Percentiles rank a stretch among this genome's conserved stretches.
Evolutionary conservation across 805 yeast genomes (phyloP).

Genomic region (Priceomyces castillae): DNA sequence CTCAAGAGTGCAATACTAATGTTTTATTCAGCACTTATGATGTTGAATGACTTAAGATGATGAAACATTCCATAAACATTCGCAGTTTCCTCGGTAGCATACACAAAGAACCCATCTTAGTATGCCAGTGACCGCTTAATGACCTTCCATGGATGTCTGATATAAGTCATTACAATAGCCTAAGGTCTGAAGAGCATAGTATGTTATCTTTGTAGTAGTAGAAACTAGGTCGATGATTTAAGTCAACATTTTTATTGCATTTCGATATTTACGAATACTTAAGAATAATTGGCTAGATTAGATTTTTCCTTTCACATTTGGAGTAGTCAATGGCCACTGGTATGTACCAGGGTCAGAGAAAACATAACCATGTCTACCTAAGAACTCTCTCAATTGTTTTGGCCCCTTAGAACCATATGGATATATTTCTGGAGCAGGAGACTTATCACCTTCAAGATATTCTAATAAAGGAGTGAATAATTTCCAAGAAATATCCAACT

Average conservation of each 20-base stretch:
- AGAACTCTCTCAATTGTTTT: slow-evolving; percentile 53
- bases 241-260: too few species aligned
- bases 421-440: slow-evolving; percentile 66
- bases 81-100: slow-evolving; percentile 97
- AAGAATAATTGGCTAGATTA: slow-evolving; percentile 8
- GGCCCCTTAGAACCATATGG: slow-evolving; percentile 95
- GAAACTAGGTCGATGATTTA: background rate
- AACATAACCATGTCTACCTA: slow-evolving; percentile 70
- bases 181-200: background rate
- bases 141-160: slow-evolving; percentile 96
- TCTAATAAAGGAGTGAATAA: slow-evolving; percentile 89
- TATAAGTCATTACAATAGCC: slow-evolving; percentile 16
- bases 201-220: background rate
- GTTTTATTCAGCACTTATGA: slow-evolving; percentile 1
- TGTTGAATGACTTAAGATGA: slow-evolving; percentile 46
- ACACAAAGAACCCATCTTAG: slow-evolving; percentile 80
- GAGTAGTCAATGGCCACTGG: slow-evolving; percentile 87
- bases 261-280: too few species aligned
- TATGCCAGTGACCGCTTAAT: slow-evolving; percentile 81
- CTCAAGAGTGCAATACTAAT: slow-evolving; percentile 9
- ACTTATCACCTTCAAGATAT: slow-evolving; percentile 67
- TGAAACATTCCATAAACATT: slow-evolving; percentile 77
- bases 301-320: slow-evolving; percentile 30
- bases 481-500: slow-evolving; percentile 89
- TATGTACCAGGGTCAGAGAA: slow-evolving; percentile 62